Conservation (phyloP, 2,329 filamentous ascomycete genomes). For the Calonectria honghensis region DNA sequence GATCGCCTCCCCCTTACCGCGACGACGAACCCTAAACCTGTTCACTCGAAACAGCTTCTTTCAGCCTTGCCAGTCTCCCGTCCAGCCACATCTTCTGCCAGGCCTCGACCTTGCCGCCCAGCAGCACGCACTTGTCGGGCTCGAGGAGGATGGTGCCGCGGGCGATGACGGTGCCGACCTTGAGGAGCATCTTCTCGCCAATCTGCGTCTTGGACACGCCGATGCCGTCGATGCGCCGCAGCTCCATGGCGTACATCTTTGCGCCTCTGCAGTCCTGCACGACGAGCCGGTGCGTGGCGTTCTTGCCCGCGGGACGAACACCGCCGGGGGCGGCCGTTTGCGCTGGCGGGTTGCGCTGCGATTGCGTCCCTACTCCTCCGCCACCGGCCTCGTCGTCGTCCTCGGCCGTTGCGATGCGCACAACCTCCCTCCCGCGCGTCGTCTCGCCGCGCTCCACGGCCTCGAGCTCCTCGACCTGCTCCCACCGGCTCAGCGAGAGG, state of each 20-base stretch:
- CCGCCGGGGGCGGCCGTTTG: slow-evolving; percentile 35
- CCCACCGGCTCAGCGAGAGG: slow-evolving; percentile 86
- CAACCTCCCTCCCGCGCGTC: slow-evolving; percentile 86
- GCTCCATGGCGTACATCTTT: slow-evolving; percentile 83
- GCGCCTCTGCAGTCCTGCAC: slow-evolving; percentile 86
- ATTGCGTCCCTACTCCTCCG: slow-evolving; percentile 7
- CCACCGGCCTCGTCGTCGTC: slow-evolving; percentile 65
- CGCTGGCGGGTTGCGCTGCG: slow-evolving; percentile 38
- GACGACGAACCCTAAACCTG: slow-evolving; percentile 37
- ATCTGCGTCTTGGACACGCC: slow-evolving; percentile 80
- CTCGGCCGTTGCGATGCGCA: slow-evolving; percentile 76
- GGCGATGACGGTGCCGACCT: slow-evolving; percentile 78
- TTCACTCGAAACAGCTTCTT: slow-evolving; percentile 71
- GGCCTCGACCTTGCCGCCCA: slow-evolving; percentile 91
- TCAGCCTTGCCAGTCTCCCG: slow-evolving; percentile 81
- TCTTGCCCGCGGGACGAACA: slow-evolving; percentile 56
- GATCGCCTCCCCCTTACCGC: slow-evolving; percentile 6
- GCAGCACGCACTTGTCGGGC: slow-evolving; percentile 77
- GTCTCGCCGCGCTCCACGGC: slow-evolving; percentile 82
- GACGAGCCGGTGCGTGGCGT: slow-evolving; percentile 85
- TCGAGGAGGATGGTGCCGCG: slow-evolving; percentile 88
- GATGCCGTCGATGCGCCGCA: slow-evolving; percentile 79
- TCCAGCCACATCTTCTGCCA: slow-evolving; percentile 87
- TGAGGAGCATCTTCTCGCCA: slow-evolving; percentile 87
- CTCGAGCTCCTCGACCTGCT: slow-evolving; percentile 89